Conservation (phyloP, 495 filamentous ascomycete species). For the Penicillium paxilli region DNA sequence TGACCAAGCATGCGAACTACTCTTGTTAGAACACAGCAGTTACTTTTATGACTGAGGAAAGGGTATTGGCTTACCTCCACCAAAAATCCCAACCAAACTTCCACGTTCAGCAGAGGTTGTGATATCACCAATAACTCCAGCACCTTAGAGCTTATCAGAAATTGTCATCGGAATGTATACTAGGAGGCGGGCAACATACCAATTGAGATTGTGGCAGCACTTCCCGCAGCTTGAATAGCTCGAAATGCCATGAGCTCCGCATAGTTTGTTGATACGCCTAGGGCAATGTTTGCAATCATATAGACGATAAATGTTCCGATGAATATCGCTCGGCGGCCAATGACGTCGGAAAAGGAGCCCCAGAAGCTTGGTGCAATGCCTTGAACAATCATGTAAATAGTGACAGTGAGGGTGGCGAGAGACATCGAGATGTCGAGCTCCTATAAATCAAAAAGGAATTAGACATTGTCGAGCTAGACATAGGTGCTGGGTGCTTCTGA, state of each 20-base stretch:
- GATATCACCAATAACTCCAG: constrained; percentile 43
- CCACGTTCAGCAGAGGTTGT: constrained; percentile 38
- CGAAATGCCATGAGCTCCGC: constrained; percentile 61
- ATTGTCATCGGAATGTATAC: neutral
- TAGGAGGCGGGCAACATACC: constrained; percentile 15
- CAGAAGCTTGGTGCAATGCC: constrained; percentile 46
- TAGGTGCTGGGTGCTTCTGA: neutral
- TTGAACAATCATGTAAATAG: constrained; percentile 48
- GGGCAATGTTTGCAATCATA: constrained; percentile 56
- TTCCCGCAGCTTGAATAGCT: constrained; percentile 63
- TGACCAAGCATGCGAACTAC: constrained; percentile 50
- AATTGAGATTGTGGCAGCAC: constrained; percentile 51
- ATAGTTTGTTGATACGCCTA: constrained; percentile 64
- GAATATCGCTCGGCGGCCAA: constrained; percentile 42
- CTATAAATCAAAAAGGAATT: constrained; percentile 10
- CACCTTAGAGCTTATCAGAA: constrained; percentile 18
- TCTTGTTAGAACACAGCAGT: too few species aligned
- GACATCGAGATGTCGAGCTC: constrained; percentile 32
- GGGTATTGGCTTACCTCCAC: constrained; percentile 29
- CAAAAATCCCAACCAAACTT: constrained; percentile 40
- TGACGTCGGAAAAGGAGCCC: constrained; percentile 43
- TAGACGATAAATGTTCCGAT: constrained; percentile 43
- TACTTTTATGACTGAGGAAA: too few species aligned
- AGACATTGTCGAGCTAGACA: neutral
- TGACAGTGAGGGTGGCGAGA: constrained; percentile 37